These are phyloP conservation scores for Umbelopsis ramanniana DNA, from an alignment of 192 early-diverging fungal genomes.

Conservation along the genomic window DNA sequence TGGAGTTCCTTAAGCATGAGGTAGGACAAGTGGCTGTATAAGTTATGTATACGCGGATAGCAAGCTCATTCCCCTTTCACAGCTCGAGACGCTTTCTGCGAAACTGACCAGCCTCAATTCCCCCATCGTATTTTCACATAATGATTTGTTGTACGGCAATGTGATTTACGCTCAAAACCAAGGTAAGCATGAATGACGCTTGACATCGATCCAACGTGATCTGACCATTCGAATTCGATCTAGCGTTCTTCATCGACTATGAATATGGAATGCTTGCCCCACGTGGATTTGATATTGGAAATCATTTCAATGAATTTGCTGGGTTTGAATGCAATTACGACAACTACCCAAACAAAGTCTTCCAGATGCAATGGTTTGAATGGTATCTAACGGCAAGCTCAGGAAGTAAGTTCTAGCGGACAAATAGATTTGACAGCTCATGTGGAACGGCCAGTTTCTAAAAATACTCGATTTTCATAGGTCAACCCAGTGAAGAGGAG, in stretches of 20 bases:
- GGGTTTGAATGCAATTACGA: conserved; percentile 95
- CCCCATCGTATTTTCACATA: conserved; percentile 90
- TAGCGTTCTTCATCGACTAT: conserved; percentile 89
- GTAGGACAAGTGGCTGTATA: conserved; percentile 38
- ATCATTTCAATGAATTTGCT: conserved; percentile 96
- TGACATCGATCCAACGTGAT: not conserved
- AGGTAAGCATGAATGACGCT: conserved; percentile 30
- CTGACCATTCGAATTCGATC: conserved; percentile 32
- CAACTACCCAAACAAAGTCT: conserved; percentile 73
- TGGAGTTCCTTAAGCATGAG: conserved; percentile 45
- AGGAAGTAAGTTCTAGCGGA: conserved; percentile 36
- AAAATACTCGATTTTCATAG: conserved; percentile 20
- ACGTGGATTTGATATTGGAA: conserved; percentile 94
- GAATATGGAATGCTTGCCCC: conserved; percentile 88
- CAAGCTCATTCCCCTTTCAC: not conserved
- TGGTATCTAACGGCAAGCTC: conserved; percentile 62
- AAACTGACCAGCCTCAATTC: conserved; percentile 64
- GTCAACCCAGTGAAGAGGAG: conserved; percentile 45
- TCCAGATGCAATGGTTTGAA: conserved; percentile 78
- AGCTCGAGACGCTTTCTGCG: conserved; percentile 46
- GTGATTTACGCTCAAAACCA: conserved; percentile 72
- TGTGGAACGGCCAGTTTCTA: too few species aligned
- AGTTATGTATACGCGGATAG: conserved; percentile 16
- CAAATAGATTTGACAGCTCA: too few species aligned
- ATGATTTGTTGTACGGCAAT: conserved; percentile 91